Conservation (phyloP, 441 rosid genomes). For the Populus hybrid region DNA sequence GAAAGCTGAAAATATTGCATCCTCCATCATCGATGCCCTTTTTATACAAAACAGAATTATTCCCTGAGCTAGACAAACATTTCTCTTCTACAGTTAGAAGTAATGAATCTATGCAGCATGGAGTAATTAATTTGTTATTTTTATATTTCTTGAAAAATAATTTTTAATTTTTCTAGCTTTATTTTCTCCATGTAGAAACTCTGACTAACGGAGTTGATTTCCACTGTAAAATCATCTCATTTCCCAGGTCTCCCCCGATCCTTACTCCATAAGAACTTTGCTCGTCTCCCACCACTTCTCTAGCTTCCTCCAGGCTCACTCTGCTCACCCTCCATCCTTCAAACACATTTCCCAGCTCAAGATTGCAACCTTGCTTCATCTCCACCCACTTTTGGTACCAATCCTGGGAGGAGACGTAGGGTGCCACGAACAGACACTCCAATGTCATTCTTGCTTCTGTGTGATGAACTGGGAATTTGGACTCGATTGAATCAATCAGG, state of each 20-base stretch:
- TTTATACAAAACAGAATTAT: background rate
- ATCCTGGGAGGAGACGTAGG: conserved; percentile 22
- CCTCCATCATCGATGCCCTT: background rate
- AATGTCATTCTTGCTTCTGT: conserved; percentile 35
- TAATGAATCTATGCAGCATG: no score
- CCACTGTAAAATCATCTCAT: conserved; percentile 44
- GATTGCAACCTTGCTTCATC: conserved; percentile 1
- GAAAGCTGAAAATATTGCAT: background rate
- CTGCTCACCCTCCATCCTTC: conserved; percentile 27
- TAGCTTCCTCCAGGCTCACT: conserved; percentile 35
- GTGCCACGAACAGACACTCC: conserved; percentile 38
- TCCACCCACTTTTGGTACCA: conserved; percentile 29
- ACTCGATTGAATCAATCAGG: conserved; percentile 35
- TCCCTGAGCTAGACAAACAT: background rate
- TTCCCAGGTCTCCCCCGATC: conserved; percentile 23
- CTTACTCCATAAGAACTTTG: conserved; percentile 28
- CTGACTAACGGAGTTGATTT: conserved; percentile 29
- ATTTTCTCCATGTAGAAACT: conserved; percentile 34
- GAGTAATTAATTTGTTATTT: background rate
- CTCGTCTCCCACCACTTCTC: conserved; percentile 26
- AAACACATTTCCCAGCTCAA: background rate
- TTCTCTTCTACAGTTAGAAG: background rate
- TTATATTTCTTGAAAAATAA: background rate
- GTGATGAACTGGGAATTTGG: conserved; percentile 22
- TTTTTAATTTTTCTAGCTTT: background rate